Base-by-base conservation (phyloP, 2,329 filamentous ascomycete genomes). In the Colletotrichum horii region DNA sequence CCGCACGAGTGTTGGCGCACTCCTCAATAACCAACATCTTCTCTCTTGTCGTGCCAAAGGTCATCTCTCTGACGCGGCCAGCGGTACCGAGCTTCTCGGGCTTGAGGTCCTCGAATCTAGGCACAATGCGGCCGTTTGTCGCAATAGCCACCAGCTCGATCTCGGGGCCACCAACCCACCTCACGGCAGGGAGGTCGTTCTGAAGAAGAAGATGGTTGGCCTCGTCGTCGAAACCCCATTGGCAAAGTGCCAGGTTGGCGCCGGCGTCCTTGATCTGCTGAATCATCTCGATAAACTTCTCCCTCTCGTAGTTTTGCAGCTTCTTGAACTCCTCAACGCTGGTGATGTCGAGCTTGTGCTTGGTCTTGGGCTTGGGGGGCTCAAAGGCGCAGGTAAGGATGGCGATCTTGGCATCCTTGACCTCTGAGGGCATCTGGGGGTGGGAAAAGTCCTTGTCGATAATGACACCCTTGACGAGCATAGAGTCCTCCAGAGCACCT, bases 11-110 rank as follows among this genome's bases (percentile, higher is more conserved):
- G 88, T 99, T 99, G 82, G 97, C 97, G 83, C 97, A 99, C 87
- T 99, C 97, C 88, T 99, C 97, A 81, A 99, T 99, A 73, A 99
- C 95, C 80, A 99, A 90, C 97, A 99, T 99, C 92, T 99, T 98
- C 87, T 99, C 97, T 82, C 97, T 92, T 58, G 97, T 99, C 3
- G 97, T 99, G 81, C 97, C 97, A 82, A 99, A 99, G 32, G 92
- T 94, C 94, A 99, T 96, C 86, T 99, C 96, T 78, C 96, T 91
- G 75, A 99, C 97, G 64, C 98, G 87, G 75, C 97, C 97, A 26
- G 97, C 97, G 28, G 88, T 93, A 77, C 97, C 97, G 61, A 99
- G 92, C 90, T 99, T 99, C 83, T 96, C 95, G 8, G 95, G 86
- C 80, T 92, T 97, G 79, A 99, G 89, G 82, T 99, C 97, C 87